A percentile compares a stretch with the other conserved stretches of the same genome.
These are phyloP conservation scores for Corylus heterophylla DNA, from an alignment of 306 rosid species.

Conservation along the genomic window DNA sequence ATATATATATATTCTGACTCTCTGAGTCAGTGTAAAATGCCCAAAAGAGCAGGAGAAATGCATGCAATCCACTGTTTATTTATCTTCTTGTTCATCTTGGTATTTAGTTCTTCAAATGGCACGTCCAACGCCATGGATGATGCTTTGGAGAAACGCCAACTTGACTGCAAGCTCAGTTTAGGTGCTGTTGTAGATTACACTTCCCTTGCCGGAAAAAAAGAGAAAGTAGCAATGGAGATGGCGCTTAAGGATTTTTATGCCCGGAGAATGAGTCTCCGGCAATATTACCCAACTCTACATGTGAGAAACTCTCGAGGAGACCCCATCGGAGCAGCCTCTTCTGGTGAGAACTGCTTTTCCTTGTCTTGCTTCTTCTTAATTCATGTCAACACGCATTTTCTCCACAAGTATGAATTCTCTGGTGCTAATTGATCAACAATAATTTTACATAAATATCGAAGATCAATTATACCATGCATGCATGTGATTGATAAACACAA, in stretches of 20 bases:
- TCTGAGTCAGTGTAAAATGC: not conserved
- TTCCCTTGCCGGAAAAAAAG: slow-evolving; percentile 14
- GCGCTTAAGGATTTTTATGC: slow-evolving; percentile 12
- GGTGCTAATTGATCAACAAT: too few relatives aligned
- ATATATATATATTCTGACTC: not conserved
- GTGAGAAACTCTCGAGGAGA: slow-evolving; percentile 19
- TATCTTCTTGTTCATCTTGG: not conserved
- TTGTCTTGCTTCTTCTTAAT: not conserved
- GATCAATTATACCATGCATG: not conserved
- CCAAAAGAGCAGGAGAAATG: not conserved
- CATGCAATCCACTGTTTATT: not conserved
- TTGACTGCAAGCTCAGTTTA: not conserved
- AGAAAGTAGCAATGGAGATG: slow-evolving; percentile 15
- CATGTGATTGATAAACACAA: not conserved
- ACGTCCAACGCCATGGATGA: not conserved
- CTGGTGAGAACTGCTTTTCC: not conserved
- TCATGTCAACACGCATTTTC: not conserved
- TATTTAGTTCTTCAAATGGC: not conserved
- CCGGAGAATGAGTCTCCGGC: not conserved
- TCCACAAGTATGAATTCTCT: too few relatives aligned
- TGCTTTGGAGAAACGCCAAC: not conserved
- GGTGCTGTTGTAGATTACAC: slow-evolving; percentile 12
- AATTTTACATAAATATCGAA: too few relatives aligned
- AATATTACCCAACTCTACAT: not conserved
- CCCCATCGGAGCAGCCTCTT: slow-evolving; percentile 1